These are phyloP conservation scores for Circinella minor DNA, from an alignment of 371 early-diverging fungal species.

Conservation along the genomic window DNA sequence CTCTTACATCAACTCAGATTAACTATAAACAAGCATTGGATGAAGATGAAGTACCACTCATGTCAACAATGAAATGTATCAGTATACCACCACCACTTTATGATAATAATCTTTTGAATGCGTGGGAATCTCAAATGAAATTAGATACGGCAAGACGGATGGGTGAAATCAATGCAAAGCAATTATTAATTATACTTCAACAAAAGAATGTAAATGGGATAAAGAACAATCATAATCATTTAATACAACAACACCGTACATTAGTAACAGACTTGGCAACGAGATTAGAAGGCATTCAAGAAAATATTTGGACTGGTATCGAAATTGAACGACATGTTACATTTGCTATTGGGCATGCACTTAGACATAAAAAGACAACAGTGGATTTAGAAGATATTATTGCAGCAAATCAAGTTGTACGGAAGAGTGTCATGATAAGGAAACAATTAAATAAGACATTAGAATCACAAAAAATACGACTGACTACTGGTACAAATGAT, in stretches of 20 bases:
- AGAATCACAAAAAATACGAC: constrained; percentile 9
- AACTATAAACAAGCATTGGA: constrained; percentile 6
- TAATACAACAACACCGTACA: constrained; percentile 1
- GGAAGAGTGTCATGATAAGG: constrained; percentile 15
- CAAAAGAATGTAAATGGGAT: constrained; percentile 26
- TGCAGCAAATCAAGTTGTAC: constrained; percentile 29
- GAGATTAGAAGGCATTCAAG: constrained; percentile 31
- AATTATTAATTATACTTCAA: constrained; percentile 31
- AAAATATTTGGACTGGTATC: constrained; percentile 38
- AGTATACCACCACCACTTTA: constrained; percentile 28
- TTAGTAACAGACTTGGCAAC: constrained; percentile 13
- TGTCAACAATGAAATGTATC: constrained; percentile 33
- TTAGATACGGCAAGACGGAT: constrained; percentile 40
- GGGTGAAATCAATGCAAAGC: constrained; percentile 52
- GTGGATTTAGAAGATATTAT: constrained; percentile 32
- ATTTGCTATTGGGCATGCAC: constrained; percentile 40
- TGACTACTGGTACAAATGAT: neutral
- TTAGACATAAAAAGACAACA: constrained; percentile 21
- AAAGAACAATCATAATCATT: neutral
- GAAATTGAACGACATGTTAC: constrained; percentile 42
- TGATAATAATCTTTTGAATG: neutral
- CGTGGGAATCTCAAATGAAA: constrained; percentile 31
- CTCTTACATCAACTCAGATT: constrained; percentile 10
- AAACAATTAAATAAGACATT: constrained; percentile 15
- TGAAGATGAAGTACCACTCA: constrained; percentile 15